Percentiles rank a stretch among this genome's conserved stretches.
Evolutionary conservation across 148 eudicot species (phyloP).

Genomic region (Fagopyrum esculentum): DNA sequence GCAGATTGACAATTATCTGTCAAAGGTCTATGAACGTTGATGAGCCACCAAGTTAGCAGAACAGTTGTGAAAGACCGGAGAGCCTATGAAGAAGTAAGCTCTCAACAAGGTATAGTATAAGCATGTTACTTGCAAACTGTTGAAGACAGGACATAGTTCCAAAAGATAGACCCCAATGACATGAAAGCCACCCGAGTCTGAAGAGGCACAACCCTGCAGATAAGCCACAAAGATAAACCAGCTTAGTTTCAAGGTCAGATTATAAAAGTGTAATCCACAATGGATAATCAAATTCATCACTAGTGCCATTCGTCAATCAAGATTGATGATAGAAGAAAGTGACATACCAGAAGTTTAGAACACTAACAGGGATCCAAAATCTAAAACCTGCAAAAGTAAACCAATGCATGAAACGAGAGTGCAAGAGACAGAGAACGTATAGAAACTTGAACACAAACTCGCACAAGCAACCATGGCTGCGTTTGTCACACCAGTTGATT

Average conservation of each 20-base stretch:
- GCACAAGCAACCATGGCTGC: not conserved
- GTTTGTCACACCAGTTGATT: too few relatives aligned
- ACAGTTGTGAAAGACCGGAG: not conserved
- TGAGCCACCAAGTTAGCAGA: not conserved
- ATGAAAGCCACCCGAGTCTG: conserved; percentile 93
- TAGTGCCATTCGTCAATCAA: not conserved
- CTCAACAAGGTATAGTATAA: not conserved
- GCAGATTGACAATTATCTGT: not conserved
- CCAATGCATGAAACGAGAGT: conserved; percentile 7
- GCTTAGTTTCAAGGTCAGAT: too few relatives aligned
- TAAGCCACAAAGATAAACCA: conserved; percentile 12
- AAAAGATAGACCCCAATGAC: conserved; percentile 89
- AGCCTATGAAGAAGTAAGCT: not conserved
- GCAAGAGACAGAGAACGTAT: not conserved
- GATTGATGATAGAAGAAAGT: conserved; percentile 15
- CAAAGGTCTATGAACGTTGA: not conserved
- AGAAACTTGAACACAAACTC: not conserved
- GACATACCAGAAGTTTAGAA: conserved; percentile 77
- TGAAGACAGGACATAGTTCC: conserved; percentile 88
- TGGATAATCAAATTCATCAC: not conserved
- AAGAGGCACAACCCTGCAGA: conserved; percentile 80
- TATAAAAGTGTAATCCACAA: too few relatives aligned
- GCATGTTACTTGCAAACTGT: conserved; percentile 60
- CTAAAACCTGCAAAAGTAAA: conserved; percentile 57
- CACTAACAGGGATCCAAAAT: conserved; percentile 94